A percentile compares a stretch with the other conserved stretches of the same genome.
Conservation (phyloP, 1,284 basidiomycete genomes). For the Ganoderma lingzhi region DNA sequence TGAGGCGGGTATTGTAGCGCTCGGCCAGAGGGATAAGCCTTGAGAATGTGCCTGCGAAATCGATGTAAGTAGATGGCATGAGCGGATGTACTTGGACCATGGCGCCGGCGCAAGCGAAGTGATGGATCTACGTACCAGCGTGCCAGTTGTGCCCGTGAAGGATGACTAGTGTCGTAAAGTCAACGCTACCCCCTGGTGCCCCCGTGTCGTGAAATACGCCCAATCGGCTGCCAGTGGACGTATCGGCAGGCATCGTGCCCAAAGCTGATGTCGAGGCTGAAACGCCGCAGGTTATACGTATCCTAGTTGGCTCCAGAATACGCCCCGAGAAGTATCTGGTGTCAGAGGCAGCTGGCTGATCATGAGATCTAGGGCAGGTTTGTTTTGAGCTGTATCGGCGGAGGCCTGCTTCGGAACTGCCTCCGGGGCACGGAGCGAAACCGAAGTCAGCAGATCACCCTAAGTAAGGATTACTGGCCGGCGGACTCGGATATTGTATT, state of each 20-base stretch:
- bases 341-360: too few species aligned
- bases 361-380: too few species aligned
- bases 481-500: too few species aligned
- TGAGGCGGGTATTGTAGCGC: slow-evolving; percentile 10
- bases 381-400: too few species aligned
- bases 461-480: too few species aligned
- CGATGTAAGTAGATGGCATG: background rate
- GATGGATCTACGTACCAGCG: slow-evolving; percentile 13
- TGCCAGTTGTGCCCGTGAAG: slow-evolving; percentile 28
- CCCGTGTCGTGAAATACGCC: slow-evolving; percentile 17
- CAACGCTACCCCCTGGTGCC: slow-evolving; percentile 6
- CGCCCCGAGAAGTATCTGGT: too few species aligned
- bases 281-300: background rate
- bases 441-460: too few species aligned
- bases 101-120: background rate
- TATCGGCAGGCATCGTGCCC: background rate
- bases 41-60: slow-evolving; percentile 35
- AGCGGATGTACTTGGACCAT: too few species aligned
- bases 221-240: background rate
- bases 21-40: slow-evolving; percentile 24
- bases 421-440: too few species aligned
- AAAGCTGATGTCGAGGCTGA: background rate
- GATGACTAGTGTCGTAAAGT: slow-evolving; percentile 26
- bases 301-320: too few species aligned
- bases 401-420: too few species aligned